Evolutionary conservation across 176 grass and related monocot species (phyloP).

Genomic region (Musa acuminata): DNA sequence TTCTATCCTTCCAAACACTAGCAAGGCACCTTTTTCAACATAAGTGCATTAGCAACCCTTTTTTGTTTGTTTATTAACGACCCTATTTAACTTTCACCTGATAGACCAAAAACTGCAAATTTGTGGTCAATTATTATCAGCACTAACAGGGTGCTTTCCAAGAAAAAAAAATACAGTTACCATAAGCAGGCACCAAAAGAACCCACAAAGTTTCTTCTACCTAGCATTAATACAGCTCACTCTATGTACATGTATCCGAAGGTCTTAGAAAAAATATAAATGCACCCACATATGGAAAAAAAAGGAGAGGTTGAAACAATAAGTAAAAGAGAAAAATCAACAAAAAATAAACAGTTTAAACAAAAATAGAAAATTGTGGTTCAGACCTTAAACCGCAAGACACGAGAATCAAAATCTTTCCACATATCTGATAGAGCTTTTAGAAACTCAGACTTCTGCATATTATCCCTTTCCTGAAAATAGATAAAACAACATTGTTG

Average conservation of each 20-base stretch:
- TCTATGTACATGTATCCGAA: neutral
- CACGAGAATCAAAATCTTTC: constrained; percentile 95
- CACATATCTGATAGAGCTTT: constrained; percentile 98
- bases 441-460: constrained; percentile 99
- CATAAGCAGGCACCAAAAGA: no score
- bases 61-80: no score
- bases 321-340: neutral
- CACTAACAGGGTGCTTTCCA: no score
- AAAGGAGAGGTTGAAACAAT: neutral
- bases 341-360: constrained; percentile 1
- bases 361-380: constrained; percentile 18
- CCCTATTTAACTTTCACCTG: no score
- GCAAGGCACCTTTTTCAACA: no score
- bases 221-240: no score
- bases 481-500: neutral
- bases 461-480: constrained; percentile 97
- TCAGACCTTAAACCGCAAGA: constrained; percentile 90
- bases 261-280: neutral
- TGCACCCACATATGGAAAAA: neutral
- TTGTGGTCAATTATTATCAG: no score
- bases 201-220: no score
- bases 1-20: no score
- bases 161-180: no score
- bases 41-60: no score
- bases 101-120: no score